Evolutionary conservation across 2,329 filamentous ascomycete species (phyloP), one percentile per base, ranked within the genome.

Genomic region (Didymella arachidicola): DNA sequence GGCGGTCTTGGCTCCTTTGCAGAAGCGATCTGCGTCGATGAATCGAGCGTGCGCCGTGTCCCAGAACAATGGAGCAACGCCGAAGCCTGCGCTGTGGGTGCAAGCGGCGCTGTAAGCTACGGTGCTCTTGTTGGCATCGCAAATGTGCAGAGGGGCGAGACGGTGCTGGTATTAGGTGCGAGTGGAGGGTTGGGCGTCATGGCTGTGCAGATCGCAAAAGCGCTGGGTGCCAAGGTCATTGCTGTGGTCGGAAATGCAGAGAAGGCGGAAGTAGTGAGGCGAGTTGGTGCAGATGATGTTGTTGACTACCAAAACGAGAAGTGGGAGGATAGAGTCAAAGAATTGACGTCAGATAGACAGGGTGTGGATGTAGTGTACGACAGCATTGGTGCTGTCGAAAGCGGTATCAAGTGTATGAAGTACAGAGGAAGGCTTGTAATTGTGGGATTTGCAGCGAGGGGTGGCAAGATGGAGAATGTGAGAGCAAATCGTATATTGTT

Each of bases 281-380:
- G 53, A 11, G 72, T 78, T 56, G 82, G 81, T 0, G 81, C 80
- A 0, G 74, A 78, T 54, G 63, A 67, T 3, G 78, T 76, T 49
- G 73, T 86, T 29, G 70, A 82, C 64, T 80, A 83, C 62, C 63
- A 69, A 4, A 57, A 73, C 4, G 38, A 52, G 12, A 71, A 76
- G 0, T 88, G 85, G 86, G 82, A 81, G 66, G 74, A 81, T n/a
- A 65, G 76, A 14, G 81, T 88, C 2, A 72, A 80, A n/a, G 70
- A 73, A 2, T 61, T 81, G 19, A 87, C 84, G 0, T 73, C 71
- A 0, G 77, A 70, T 1, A 80, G 80, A 0, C 73, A 77, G 29
- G 86, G 86, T 0, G 85, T 84, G 2, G 81, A 88, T 72, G 78
- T 86, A 0, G 82, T 87, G 12, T 84, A 84, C 38, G 86, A 88